Conservation (phyloP, 768 basidiomycete genomes). For the Leccinellum albellum region DNA sequence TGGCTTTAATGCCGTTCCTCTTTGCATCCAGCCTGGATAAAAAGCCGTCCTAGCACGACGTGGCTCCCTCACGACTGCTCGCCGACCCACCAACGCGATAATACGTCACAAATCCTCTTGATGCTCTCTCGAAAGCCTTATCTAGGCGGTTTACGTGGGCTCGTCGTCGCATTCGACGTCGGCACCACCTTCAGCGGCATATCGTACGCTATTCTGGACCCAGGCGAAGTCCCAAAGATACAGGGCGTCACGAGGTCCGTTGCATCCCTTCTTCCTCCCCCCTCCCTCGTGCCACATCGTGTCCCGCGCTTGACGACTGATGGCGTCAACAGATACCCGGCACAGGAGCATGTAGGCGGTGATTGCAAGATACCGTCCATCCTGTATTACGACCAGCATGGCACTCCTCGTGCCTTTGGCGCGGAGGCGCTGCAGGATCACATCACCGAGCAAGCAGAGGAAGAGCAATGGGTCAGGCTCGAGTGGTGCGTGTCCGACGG, state of each 20-base stretch:
- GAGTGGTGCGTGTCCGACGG: slow-evolving; percentile 37
- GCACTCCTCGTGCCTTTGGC: slow-evolving; percentile 39
- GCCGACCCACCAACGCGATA: neutral
- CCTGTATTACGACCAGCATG: slow-evolving; percentile 42
- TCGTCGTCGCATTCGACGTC: slow-evolving; percentile 39
- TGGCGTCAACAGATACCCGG: slow-evolving; percentile 32
- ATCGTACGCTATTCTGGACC: slow-evolving; percentile 41
- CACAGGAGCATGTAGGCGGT: slow-evolving; percentile 41
- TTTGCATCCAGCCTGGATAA: slow-evolving; percentile 14
- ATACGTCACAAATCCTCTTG: neutral
- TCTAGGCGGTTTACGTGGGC: slow-evolving; percentile 33
- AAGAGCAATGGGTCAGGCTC: slow-evolving; percentile 43
- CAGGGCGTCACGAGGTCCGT: slow-evolving; percentile 33
- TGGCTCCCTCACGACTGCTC: neutral
- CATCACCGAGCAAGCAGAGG: slow-evolving; percentile 38
- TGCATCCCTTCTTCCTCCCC: too few species aligned
- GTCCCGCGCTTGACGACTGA: slow-evolving; percentile 3
- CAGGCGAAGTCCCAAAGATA: slow-evolving; percentile 34
- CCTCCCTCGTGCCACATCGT: slow-evolving; percentile 9
- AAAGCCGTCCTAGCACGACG: slow-evolving; percentile 4
- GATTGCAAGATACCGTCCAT: slow-evolving; percentile 49
- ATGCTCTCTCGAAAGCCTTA: slow-evolving; percentile 38
- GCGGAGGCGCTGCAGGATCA: slow-evolving; percentile 43
- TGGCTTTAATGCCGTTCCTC: slow-evolving; percentile 7
- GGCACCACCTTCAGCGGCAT: slow-evolving; percentile 42